Base-by-base conservation (phyloP, 345 rosid genomes). In the Heritiera fomes region DNA sequence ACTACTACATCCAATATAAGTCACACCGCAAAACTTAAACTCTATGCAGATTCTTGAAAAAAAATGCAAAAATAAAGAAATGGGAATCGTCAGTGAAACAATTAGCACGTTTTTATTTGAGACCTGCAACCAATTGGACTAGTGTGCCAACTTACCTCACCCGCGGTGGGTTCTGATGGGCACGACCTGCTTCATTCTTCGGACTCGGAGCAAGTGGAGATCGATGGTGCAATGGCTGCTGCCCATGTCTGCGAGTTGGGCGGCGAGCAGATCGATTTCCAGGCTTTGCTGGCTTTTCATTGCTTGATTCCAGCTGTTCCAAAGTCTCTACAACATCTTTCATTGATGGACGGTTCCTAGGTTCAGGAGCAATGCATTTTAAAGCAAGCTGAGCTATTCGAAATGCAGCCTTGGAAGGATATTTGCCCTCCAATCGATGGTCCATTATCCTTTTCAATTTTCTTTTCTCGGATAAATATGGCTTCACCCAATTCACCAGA, bases 401-500 rank as follows among this genome's bases (percentile, higher is more conserved):
- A 55, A 80, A 86, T 30, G 87, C 97, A 0, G 94, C 85, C 83
- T 88, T 92, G 6, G 88, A 85, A 50, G 99, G 98, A 84, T 92
- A 95, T 58, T 78, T 88, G 59, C 99, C 99, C 80, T 94, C 91
- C 56, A 96, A 85, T 20, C 87, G 83, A 60, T 88, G 76, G 85
- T 96, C 99, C 87, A 96, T 92, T 40, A 88, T 77, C 80, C 60
- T 76, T 82, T 90, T 92, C 53, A 96, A 72, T 82, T 91, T 96
- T 75, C 97, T 90, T 75, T 84, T 90, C 7, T 94, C 89, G 0
- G 80, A 73, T 74, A 96, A 83, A 84, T 84, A 87, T 18, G 99
- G 99, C 75, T 91, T 96, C 74, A 96, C 83, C 98, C 98, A 96
- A 1, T 94, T 98, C 32, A 84, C 85, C 71, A 96, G 88, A 76